These are phyloP conservation scores for Sugiyamaella pinicola DNA, from an alignment of 1,139 yeast genomes.

Conservation along the genomic window DNA sequence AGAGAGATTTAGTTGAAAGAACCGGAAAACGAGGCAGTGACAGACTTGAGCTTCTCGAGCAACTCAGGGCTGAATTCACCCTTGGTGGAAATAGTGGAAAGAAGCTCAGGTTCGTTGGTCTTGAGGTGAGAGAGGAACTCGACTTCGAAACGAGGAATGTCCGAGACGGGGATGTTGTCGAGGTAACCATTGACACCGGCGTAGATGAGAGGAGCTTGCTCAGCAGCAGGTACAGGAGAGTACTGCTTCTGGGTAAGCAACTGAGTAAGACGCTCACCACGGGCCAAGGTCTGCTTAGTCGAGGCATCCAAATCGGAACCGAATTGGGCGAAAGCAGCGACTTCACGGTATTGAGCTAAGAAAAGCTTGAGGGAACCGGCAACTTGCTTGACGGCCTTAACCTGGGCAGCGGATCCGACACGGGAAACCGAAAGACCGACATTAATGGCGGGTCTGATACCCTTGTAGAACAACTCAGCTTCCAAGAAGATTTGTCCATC, in stretches of 20 bases:
- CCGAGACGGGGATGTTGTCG: conserved; percentile 81
- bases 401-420: conserved; percentile 99
- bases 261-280: conserved; percentile 99
- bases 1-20: conserved; percentile 54
- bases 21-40: conserved; percentile 89
- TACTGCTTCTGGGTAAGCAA: conserved; percentile 97
- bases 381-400: conserved; percentile 99
- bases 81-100: conserved; percentile 79
- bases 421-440: conserved; percentile 99
- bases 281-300: conserved; percentile 96
- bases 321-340: conserved; percentile 99
- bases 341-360: conserved; percentile 99
- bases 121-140: conserved; percentile 85
- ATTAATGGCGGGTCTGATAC: conserved; percentile 99
- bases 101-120: conserved; percentile 83
- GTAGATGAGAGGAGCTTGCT: conserved; percentile 97
- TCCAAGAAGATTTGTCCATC: conserved; percentile 99
- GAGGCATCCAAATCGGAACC: conserved; percentile 99
- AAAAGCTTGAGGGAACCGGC: conserved; percentile 99
- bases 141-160: conserved; percentile 89
- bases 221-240: conserved; percentile 96
- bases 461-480: conserved; percentile 99
- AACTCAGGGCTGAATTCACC: conserved; percentile 91
- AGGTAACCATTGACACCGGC: conserved; percentile 99
- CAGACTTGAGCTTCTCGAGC: conserved; percentile 84